Base-by-base conservation (phyloP, 2,329 filamentous ascomycete genomes). In the Paracoccidioides lutzii region DNA sequence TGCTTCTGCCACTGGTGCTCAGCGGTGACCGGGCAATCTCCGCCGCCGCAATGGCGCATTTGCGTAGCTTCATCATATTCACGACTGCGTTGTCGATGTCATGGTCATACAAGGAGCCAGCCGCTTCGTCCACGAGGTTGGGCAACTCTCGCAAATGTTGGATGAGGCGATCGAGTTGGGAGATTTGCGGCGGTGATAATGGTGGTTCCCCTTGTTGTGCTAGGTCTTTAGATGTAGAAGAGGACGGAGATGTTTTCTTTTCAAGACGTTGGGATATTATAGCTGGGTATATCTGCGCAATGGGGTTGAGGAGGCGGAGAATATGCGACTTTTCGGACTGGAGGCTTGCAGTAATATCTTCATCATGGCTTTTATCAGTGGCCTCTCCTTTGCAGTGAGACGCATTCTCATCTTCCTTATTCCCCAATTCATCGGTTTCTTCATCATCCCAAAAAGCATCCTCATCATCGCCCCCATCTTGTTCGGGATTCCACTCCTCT, bases 401-500 rank as follows among this genome's bases (percentile, higher is more conserved):
- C 59, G 1, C 60, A 56, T 0, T 65, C 2, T 57, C 57, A 0
- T 58, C 52, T 1, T 54, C 53, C 8, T 59, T 57, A 3, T 62
- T 55, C 6, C 4, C 60, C 60, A 33, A 61, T 50, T 60, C 59
- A 15, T 57, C 54, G 3, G 62, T 58, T 2, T 64, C 63, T 15
- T 69, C 65, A 38, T 68, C 67, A 22, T 62, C 66, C 40, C 70
- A 58, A 42, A 68, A 54, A n/a, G 71, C 60, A 51, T 63, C 62
- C 4, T 72, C 69, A 50, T 73, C 71, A 1, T 82, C 82, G 0
- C 82, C 82, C 3, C 81, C 80, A 0, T 79, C 78, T 8, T 81
- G 79, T 63, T 89, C 85, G 1, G 89, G 86, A 22, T 84, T 82
- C 89, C 90, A 96, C 63, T 91, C 88, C 67, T 89, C 88, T 60